Evolutionary conservation across 176 grass and related monocot genomes (phyloP), one percentile per base, ranked within the genome.

Genomic region (Pharus latifolius): DNA sequence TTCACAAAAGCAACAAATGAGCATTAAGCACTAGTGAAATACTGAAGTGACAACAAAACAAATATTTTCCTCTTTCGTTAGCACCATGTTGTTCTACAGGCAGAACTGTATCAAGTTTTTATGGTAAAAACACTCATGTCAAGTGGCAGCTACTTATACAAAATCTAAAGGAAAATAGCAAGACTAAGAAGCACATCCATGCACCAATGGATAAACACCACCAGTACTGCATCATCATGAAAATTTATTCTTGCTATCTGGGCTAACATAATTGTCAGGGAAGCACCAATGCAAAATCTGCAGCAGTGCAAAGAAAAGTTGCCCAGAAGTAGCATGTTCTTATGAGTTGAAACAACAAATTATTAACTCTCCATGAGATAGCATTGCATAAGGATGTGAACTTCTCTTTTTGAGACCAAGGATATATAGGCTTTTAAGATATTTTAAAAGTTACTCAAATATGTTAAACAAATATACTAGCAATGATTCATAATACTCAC

Each of bases 401-500:
- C n/a, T n/a, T n/a, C n/a, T n/a, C n/a, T n/a, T n/a, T n/a, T n/a
- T n/a, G n/a, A n/a, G n/a, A n/a, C n/a, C n/a, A n/a, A n/a, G n/a
- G n/a, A n/a, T 48, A 57, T 68, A 25, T 15, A 29, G 54, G 2
- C 7, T 25, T 55, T 70, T 11, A 63, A 49, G 34, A 78, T 41
- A 73, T 51, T 24, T 13, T 72, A 65, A 60, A 50, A 48, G 22
- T 10, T 49, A 49, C 31, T 19, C 17, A 32, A 42, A 25, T 50
- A 43, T 58, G 33, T 49, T 33, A 49, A 67, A 50, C 20, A 65
- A 78, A 60, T n/a, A 32, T 5, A 49, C 20, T 65, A 44, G 26
- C 4, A 26, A 72, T 16, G 38, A 60, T 64, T 30, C 73, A 82
- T 60, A 78, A 67, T 80, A 92, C 94, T 83, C 60, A 97, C 94